Base-by-base conservation (phyloP, 2,329 filamentous ascomycete species). In the Venturia nashicola region DNA sequence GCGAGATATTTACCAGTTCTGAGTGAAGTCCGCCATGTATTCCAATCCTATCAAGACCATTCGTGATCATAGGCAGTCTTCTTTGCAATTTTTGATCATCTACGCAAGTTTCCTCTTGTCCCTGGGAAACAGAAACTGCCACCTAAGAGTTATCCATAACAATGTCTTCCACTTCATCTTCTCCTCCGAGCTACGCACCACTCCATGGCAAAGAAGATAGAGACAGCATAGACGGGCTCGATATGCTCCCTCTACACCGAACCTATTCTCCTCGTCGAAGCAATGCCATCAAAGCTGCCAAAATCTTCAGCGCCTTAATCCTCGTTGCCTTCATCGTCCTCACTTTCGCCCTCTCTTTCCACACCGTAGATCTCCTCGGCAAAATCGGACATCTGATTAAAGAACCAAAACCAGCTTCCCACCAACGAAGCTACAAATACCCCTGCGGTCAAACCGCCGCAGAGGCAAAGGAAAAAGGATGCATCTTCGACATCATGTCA, bases 401-500 rank as follows among this genome's bases (percentile, higher is more conserved):
- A 12, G 40, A 51, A 39, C 36, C 59, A 2, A 64, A 61, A 39
- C 62, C 62, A 14, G 27, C 44, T 16, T 54, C 36, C 16, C 43
- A 43, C 18, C 62, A 64, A 44, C 51, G 62, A 32, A 60, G 54
- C 55, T 64, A 60, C 55, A 64, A 64, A 43, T 61, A 64, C 55
- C 62, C 62, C 16, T 64, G 62, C 54, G 62, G 62, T 4, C 40
- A 36, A 11, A 61, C 54, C 44, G 62, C 62, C 3, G 40, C 51
- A 36, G 54, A 59, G 14, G 62, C 62, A 8, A 48, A 61, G 18
- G 55, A 43, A 7, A 51, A 43, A 40, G 62, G 62, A 9, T 64
- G 62, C 55, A 61, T 64, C 40, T 61, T 64, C 39, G 62, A 64
- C 23, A 55, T 64, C 40, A 64, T 64, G 62, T 55, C 43, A 18